A percentile compares a stretch with the other conserved stretches of the same genome.
phyloP scores from a whole-genome alignment of 2,329 filamentous ascomycete species.

The Beauveria sp. region DNA sequence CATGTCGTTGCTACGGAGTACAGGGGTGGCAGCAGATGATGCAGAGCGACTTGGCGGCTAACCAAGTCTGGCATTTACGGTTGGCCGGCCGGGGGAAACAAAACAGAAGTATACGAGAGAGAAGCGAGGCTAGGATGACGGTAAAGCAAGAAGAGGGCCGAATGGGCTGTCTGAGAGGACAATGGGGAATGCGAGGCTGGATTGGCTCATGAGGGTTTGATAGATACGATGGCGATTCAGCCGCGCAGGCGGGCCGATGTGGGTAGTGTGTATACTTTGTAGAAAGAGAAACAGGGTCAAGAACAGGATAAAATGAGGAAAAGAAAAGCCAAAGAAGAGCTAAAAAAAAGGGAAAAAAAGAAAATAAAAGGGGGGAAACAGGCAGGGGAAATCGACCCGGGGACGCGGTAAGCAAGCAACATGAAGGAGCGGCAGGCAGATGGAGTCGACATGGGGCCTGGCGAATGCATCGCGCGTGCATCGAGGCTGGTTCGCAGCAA shows the following conservation, averaged over 20 bases:
- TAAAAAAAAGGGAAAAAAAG: not conserved
- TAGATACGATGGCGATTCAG: too few relatives aligned
- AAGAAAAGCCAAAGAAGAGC: too few relatives aligned
- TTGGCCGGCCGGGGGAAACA: not conserved
- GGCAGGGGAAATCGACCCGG: not conserved
- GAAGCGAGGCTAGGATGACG: not conserved
- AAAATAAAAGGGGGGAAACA: not conserved
- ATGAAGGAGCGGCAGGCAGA: not conserved
- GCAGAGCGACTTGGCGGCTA: not conserved
- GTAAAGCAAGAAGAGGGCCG: too few relatives aligned
- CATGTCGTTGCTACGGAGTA: not conserved
- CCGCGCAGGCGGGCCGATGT: too few relatives aligned
- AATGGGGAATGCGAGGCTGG: too few relatives aligned
- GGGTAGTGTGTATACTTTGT: not conserved
- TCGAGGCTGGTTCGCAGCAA: conserved; percentile 2
- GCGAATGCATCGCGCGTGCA: not conserved
- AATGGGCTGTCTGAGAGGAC: too few relatives aligned
- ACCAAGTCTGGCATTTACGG: not conserved
- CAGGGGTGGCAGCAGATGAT: not conserved
- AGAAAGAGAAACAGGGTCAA: not conserved
- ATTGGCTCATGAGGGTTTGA: too few relatives aligned
- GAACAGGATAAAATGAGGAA: not conserved
- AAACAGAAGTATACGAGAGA: not conserved
- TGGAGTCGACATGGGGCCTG: not conserved
- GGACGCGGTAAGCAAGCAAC: not conserved